Conservation (phyloP, 202 grass and related monocot genomes). For the Hordeum pubiflorum region DNA sequence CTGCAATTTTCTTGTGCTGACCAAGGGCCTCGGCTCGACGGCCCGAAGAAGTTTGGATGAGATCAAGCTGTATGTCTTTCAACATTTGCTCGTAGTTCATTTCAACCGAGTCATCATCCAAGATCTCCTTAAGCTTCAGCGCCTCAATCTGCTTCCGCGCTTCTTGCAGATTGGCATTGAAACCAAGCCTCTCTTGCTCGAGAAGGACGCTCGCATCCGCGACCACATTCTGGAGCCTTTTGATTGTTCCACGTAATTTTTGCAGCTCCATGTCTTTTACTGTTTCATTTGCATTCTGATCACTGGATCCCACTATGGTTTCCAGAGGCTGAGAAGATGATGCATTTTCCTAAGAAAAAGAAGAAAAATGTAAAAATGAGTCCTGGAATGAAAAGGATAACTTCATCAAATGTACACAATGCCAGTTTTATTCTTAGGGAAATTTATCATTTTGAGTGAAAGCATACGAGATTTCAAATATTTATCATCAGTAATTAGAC, state of each 20-base stretch:
- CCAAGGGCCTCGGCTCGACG: conserved; percentile 18
- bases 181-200: conserved; percentile 70
- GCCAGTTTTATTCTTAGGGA: not conserved
- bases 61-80: conserved; percentile 86
- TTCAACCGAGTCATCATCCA: conserved; percentile 48
- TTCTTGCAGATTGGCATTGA: conserved; percentile 54
- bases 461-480: not conserved
- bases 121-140: conserved; percentile 62
- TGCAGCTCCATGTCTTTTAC: conserved; percentile 51
- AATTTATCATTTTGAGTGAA: not conserved
- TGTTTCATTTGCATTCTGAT: conserved; percentile 28
- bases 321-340: conserved; percentile 22
- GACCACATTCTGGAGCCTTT: conserved; percentile 72
- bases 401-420: not conserved
- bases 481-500: not conserved
- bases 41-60: conserved; percentile 54
- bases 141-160: conserved; percentile 79
- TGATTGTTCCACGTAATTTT: conserved; percentile 64
- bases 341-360: conserved; percentile 47
- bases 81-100: conserved; percentile 62
- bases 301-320: conserved; percentile 15
- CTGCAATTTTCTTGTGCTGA: conserved; percentile 27
- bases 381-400: not conserved
- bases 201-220: conserved; percentile 54
- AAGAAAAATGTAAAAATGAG: conserved; percentile 12